phyloP scores from a whole-genome alignment of 23 red algal species.

The Gracilaria vermiculophylla region DNA sequence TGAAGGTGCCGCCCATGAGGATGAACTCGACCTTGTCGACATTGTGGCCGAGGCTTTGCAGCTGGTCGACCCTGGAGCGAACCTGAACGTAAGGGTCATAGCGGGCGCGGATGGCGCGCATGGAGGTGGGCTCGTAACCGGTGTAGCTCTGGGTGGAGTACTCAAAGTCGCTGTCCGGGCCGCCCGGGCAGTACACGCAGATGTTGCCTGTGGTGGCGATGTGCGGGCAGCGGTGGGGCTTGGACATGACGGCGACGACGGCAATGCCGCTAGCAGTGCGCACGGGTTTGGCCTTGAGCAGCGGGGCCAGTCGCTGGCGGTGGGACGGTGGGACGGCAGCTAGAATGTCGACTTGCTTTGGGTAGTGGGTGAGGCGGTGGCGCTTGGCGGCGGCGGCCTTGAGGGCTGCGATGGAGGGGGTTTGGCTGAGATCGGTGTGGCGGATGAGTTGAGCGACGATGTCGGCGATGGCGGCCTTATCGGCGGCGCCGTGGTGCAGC shows the following conservation, averaged over 20 bases:
- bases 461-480: constrained; percentile 62
- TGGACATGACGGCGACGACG: constrained; percentile 99
- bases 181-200: constrained; percentile 99
- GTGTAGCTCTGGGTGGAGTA: constrained; percentile 99
- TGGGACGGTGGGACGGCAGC: constrained; percentile 81
- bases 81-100: constrained; percentile 99
- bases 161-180: constrained; percentile 96
- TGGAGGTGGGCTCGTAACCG: constrained; percentile 96
- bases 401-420: constrained; percentile 25
- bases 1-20: constrained; percentile 98
- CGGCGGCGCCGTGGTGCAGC: constrained; percentile 4
- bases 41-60: constrained; percentile 81
- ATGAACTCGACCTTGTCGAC: constrained; percentile 99
- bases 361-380: constrained; percentile 66
- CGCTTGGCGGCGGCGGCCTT: constrained; percentile 55
- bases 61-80: constrained; percentile 89
- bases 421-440: background rate
- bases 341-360: constrained; percentile 92
- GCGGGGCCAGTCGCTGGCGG: constrained; percentile 60
- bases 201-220: constrained; percentile 98
- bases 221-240: constrained; percentile 98
- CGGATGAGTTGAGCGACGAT: constrained; percentile 61
- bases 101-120: constrained; percentile 96
- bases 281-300: constrained; percentile 92
- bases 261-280: constrained; percentile 93